A percentile compares a stretch with the other conserved stretches of the same genome.
Evolutionary conservation across 176 grass and related monocot genomes (phyloP).

Genomic region (Carex cristatella): DNA sequence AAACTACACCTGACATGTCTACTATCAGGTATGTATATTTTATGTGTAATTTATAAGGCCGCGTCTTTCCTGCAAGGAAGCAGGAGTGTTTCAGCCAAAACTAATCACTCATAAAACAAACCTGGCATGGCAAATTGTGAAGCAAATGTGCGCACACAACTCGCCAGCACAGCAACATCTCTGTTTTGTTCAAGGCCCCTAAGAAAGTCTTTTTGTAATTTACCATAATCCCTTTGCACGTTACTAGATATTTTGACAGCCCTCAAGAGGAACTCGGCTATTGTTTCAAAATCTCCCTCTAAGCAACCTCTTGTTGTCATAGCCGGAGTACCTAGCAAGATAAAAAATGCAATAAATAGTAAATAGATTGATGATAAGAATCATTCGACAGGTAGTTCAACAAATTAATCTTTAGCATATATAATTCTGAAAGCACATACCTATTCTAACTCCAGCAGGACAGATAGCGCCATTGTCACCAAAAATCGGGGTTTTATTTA

Average conservation of each 20-base stretch:
- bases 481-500: slow-evolving; percentile 66
- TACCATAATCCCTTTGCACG: slow-evolving; percentile 59
- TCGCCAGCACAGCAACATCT: slow-evolving; percentile 41
- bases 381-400: background rate
- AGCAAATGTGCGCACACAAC: slow-evolving; percentile 32
- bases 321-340: slow-evolving; percentile 56
- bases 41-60: slow-evolving; percentile 4
- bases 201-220: slow-evolving; percentile 45
- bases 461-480: slow-evolving; percentile 55
- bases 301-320: slow-evolving; percentile 88
- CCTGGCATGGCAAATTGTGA: slow-evolving; percentile 49
- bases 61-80: background rate
- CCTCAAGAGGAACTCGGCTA: slow-evolving; percentile 59
- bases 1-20: slow-evolving; percentile 11
- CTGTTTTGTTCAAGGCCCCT: slow-evolving; percentile 54
- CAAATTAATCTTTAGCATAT: background rate
- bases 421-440: slow-evolving; percentile 13
- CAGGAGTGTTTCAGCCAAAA: background rate
- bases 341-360: slow-evolving; percentile 15
- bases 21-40: slow-evolving; percentile 1
- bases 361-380: background rate
- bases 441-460: slow-evolving; percentile 64
- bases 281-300: slow-evolving; percentile 67
- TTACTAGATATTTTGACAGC: slow-evolving; percentile 60
- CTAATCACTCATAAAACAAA: slow-evolving; percentile 26